Conservation (phyloP, 805 yeast genomes). For the Ogataea chonburiensis region DNA sequence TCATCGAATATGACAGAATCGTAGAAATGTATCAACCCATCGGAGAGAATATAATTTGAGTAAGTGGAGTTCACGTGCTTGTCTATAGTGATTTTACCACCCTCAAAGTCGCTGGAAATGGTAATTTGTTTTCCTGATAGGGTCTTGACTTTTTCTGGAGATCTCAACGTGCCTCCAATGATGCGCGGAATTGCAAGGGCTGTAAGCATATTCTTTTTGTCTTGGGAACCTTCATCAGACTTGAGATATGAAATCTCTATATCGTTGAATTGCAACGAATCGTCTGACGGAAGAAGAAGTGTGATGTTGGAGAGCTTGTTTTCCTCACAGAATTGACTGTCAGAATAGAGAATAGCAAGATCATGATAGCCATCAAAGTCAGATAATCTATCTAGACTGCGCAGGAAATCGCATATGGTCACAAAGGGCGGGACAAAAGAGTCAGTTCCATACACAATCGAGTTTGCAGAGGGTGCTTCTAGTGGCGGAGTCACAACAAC, state of each 20-base stretch:
- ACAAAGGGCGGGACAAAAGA: conserved; percentile 39
- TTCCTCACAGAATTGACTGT: conserved; percentile 22
- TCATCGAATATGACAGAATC: conserved; percentile 29
- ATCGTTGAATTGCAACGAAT: conserved; percentile 34
- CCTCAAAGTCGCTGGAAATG: conserved; percentile 28
- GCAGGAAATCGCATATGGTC: conserved; percentile 38
- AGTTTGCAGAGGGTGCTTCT: conserved; percentile 58
- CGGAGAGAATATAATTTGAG: conserved; percentile 43
- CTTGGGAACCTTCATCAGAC: conserved; percentile 32
- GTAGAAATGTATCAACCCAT: conserved; percentile 53
- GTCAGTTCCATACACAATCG: conserved; percentile 66
- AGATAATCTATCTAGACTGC: conserved; percentile 16
- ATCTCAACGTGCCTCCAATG: conserved; percentile 42
- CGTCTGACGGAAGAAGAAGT: conserved; percentile 47
- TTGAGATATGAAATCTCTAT: conserved; percentile 47
- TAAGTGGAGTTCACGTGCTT: conserved; percentile 31
- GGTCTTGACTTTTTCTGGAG: conserved; percentile 21
- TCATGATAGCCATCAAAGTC: conserved; percentile 17
- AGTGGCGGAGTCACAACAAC: conserved; percentile 58
- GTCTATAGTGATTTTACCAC: conserved; percentile 39
- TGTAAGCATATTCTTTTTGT: conserved; percentile 28
- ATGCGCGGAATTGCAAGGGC: conserved; percentile 41
- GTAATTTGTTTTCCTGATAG: conserved; percentile 28
- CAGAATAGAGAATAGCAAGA: conserved; percentile 21
- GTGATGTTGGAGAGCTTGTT: conserved; percentile 38